Base-by-base conservation (phyloP, 352 stramenopile genomes). In the Phytophthora citricola region DNA sequence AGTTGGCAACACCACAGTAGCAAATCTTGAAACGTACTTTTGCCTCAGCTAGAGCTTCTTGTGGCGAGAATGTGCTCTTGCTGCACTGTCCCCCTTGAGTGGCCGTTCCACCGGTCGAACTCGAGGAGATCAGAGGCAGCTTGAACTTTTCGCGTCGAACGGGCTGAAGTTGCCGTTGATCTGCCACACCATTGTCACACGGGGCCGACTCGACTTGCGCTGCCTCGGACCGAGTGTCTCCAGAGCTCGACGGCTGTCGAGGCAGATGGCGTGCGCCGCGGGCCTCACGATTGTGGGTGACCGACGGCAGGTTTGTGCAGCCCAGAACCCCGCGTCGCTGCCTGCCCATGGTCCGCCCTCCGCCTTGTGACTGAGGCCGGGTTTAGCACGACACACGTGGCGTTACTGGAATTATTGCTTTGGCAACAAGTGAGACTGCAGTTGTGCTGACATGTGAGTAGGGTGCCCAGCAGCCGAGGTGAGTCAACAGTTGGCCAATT, bases 241-340 rank as follows among this genome's bases (percentile, higher is more conserved):
- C 46, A 38, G 26, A 22, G 26, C 2, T 45, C 15, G 29, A 8
- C 53, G 15, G 61, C 31, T 67, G 60, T 50, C 29, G 45, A 36
- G 17, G 52, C 69, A 71, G 53, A 58, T 65, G 58, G 36, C 59
- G 36, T 47, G 15, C 39, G n/a, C 24, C 14, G 20, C 17, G 58
- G 8, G 39, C 66, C 49, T 62, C 66, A 56, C 66, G 73, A 41
- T 61, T 61, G 44, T 65, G 66, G 51, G 43, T 70, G 43, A 66
- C 48, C 43, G 58, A 48, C n/a, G 53, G 49, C 49, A 83, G 63
- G 41, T 83, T 83, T 3, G 71, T 83, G 57, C 53, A 69, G 17
- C 63, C 71, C 20, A 78, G 15, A 32, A 73, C 45, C 32, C 67
- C 75, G 45, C 63, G 57, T 24, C 71, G 74, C 49, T 75, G 59